Percentiles rank a stretch among this genome's conserved stretches.
These are phyloP conservation scores for Pseudogymnoascus sp. DNA, from an alignment of 2,329 filamentous ascomycete genomes.

Conservation along the genomic window DNA sequence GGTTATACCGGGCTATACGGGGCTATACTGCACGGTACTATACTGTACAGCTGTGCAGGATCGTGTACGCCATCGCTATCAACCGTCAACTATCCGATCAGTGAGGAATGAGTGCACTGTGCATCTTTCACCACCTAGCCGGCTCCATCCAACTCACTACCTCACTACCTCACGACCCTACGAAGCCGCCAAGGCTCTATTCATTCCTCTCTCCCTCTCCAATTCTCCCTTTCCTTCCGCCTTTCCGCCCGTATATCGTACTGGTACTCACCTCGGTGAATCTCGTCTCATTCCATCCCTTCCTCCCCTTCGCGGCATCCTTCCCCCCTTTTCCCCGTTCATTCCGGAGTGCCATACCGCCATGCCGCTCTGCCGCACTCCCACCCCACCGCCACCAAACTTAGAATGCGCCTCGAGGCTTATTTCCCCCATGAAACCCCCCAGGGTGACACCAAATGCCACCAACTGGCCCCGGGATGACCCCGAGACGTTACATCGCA, in stretches of 20 bases:
- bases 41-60: background rate
- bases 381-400: background rate
- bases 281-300: background rate
- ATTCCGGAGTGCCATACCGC: background rate
- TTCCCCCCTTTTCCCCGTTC: background rate
- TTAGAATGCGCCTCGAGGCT: constrained; percentile 1
- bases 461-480: background rate
- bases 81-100: background rate
- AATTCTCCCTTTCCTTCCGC: background rate
- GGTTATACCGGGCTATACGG: too few relatives aligned
- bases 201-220: background rate
- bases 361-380: background rate
- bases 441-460: background rate
- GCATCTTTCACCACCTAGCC: too few relatives aligned
- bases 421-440: background rate
- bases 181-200: background rate
- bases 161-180: background rate
- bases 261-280: background rate
- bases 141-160: background rate
- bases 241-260: background rate
- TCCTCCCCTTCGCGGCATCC: background rate
- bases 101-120: too few relatives aligned
- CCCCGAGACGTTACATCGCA: background rate
- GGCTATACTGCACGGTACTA: background rate
- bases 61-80: background rate